These are phyloP conservation scores for Candida suzukii DNA, from an alignment of 805 yeast genomes.

Conservation along the genomic window DNA sequence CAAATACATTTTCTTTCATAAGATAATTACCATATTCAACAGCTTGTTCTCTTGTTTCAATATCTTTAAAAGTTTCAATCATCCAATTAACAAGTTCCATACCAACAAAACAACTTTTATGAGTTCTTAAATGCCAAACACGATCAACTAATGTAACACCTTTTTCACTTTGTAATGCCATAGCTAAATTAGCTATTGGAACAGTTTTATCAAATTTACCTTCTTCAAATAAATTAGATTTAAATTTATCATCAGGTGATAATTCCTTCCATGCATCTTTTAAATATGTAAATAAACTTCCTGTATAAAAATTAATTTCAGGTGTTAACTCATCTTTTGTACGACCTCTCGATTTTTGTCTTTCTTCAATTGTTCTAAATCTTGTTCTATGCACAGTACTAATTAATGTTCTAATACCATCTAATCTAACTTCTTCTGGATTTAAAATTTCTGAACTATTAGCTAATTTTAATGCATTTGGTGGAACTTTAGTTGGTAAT, in stretches of 20 bases:
- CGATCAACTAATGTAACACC: conserved; percentile 71
- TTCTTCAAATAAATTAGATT: conserved; percentile 15
- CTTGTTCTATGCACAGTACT: conserved; percentile 53
- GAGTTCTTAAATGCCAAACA: conserved; percentile 84
- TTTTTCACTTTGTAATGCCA: conserved; percentile 56
- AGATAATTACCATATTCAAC: conserved; percentile 69
- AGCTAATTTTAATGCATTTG: conserved; percentile 32
- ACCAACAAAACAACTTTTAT: conserved; percentile 75
- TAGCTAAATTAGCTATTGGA: conserved; percentile 46
- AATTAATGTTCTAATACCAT: conserved; percentile 72
- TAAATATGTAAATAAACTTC: conserved; percentile 65
- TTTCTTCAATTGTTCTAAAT: conserved; percentile 37
- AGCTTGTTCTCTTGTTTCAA: conserved; percentile 79
- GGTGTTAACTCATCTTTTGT: conserved; percentile 49
- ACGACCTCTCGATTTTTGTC: conserved; percentile 24
- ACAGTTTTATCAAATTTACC: conserved; percentile 39
- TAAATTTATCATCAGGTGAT: conserved; percentile 9
- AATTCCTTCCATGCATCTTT: conserved; percentile 24
- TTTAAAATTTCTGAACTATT: conserved; percentile 51
- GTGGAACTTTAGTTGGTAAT: conserved; percentile 68
- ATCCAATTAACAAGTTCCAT: conserved; percentile 84
- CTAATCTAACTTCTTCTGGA: conserved; percentile 87
- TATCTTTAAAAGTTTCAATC: conserved; percentile 68
- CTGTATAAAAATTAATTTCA: conserved; percentile 82
- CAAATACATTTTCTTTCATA: conserved; percentile 65